These are phyloP conservation scores for Penicillium thymicola DNA, from an alignment of 2,329 filamentous ascomycete genomes.

Conservation along the genomic window DNA sequence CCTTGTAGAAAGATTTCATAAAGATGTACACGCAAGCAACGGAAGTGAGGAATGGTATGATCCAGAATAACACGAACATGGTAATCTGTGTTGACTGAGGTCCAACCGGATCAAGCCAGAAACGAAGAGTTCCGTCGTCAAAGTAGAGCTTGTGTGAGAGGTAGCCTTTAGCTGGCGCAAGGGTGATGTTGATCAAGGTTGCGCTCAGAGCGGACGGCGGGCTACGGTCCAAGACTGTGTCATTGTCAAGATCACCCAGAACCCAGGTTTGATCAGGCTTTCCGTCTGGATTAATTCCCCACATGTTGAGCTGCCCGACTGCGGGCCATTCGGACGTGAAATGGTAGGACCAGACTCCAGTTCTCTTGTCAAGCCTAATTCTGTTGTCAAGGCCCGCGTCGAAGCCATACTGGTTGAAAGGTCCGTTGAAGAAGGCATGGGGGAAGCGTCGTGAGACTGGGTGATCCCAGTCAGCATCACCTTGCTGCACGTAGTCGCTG, in stretches of 20 bases:
- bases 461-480: slow-evolving; percentile 46
- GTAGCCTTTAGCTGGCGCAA: slow-evolving; percentile 52
- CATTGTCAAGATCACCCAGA: slow-evolving; percentile 59
- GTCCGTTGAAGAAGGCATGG: slow-evolving; percentile 60
- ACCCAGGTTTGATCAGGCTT: slow-evolving; percentile 58
- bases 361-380: slow-evolving; percentile 46
- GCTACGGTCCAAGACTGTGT: slow-evolving; percentile 59
- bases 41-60: slow-evolving; percentile 53
- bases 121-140: slow-evolving; percentile 53
- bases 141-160: slow-evolving; percentile 56
- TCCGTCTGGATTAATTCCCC: slow-evolving; percentile 64
- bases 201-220: slow-evolving; percentile 56
- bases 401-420: slow-evolving; percentile 63
- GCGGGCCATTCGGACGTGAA: slow-evolving; percentile 64
- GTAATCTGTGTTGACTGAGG: slow-evolving; percentile 52
- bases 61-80: slow-evolving; percentile 54
- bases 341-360: slow-evolving; percentile 56
- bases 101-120: slow-evolving; percentile 52
- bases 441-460: slow-evolving; percentile 53
- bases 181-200: slow-evolving; percentile 59
- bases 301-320: slow-evolving; percentile 60
- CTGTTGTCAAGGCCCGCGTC: slow-evolving; percentile 56
- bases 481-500: slow-evolving; percentile 59
- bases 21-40: slow-evolving; percentile 54
- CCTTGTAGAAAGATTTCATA: slow-evolving; percentile 60